Evolutionary conservation across 1,284 basidiomycete species (phyloP), one percentile per base, ranked within the genome.

Genomic region (Meripilus lineatus): DNA sequence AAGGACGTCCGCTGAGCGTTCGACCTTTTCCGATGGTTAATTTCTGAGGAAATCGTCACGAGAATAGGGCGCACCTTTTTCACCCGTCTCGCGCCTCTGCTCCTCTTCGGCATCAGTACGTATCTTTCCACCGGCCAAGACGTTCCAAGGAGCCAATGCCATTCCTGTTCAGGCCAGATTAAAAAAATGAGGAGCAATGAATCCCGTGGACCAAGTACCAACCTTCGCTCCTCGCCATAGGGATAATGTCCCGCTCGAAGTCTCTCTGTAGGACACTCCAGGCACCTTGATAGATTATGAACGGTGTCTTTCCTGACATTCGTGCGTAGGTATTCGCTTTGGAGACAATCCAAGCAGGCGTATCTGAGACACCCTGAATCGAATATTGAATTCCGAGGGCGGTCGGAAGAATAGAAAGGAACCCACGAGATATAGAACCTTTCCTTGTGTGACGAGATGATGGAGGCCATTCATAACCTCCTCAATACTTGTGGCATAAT

Each of bases 231-330:
- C 37, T 22, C 3, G 25, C 36, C 76, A 80, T 78, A 4, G 76
- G 76, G 38, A 81, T 66, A 46, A 81, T 72, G n/a, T 79, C 76
- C 3, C 74, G 63, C 57, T 79, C 77, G 42, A 78, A 63, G 45
- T 71, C 71, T 28, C 75, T 62, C 17, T 56, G 44, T 47, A 68
- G 56, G 40, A 77, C 60, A 48, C 67, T 74, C 72, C 72, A 79
- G 8, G 49, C 47, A 17, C 76, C 78, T 57, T 79, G 76, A 53
- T 77, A 80, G 35, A 79, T 20, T 4, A 36, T 21, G 33, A 43
- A 43, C 8, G 41, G 41, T 13, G 41, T 43, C 63, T 70, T 62
- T 1, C 65, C 71, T 40, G 69, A 62, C 18, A 64, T 62, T 3
- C 58, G 54, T 17, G 78, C 77, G 47, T 77, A 79, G 42, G 67